These are phyloP conservation scores for Mucor ambiguus DNA, from an alignment of 371 early-diverging fungal genomes.

Conservation along the genomic window DNA sequence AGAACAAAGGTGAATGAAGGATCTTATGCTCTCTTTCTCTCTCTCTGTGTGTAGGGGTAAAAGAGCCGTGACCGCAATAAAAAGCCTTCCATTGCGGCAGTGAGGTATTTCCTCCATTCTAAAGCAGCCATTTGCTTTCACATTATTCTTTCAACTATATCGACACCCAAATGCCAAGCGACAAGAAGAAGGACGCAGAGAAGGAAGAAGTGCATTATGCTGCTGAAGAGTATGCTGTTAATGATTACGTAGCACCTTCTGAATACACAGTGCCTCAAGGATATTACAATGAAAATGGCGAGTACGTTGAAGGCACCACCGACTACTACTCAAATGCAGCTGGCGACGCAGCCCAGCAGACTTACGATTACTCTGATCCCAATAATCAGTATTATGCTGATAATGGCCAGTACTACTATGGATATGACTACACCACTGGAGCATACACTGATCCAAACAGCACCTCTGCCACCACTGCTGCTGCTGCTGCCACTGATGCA, in stretches of 20 bases:
- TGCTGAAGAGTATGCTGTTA: constrained; percentile 20
- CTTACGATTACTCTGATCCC: constrained; percentile 19
- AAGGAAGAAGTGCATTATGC: constrained; percentile 18
- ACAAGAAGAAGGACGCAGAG: constrained; percentile 4
- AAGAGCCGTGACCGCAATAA: constrained; percentile 2
- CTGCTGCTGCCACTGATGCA: constrained; percentile 19
- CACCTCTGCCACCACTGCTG: background rate
- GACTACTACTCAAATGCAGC: background rate
- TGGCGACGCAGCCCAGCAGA: background rate
- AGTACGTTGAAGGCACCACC: constrained; percentile 6
- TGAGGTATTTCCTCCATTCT: background rate
- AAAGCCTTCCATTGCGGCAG: background rate
- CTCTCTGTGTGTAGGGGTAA: background rate
- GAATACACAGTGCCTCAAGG: constrained; percentile 14
- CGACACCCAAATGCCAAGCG: background rate
- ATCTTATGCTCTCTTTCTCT: background rate
- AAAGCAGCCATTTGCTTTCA: background rate
- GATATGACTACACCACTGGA: constrained; percentile 35
- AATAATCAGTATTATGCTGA: constrained; percentile 19
- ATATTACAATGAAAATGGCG: constrained; percentile 16
- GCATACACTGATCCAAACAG: constrained; percentile 16
- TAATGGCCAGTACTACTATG: constrained; percentile 30
- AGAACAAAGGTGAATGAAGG: background rate
- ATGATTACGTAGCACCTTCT: constrained; percentile 14
- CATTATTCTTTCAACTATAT: background rate